phyloP scores from a whole-genome alignment of 179 eudicot genomes.

The Corrigiola litoralis region DNA sequence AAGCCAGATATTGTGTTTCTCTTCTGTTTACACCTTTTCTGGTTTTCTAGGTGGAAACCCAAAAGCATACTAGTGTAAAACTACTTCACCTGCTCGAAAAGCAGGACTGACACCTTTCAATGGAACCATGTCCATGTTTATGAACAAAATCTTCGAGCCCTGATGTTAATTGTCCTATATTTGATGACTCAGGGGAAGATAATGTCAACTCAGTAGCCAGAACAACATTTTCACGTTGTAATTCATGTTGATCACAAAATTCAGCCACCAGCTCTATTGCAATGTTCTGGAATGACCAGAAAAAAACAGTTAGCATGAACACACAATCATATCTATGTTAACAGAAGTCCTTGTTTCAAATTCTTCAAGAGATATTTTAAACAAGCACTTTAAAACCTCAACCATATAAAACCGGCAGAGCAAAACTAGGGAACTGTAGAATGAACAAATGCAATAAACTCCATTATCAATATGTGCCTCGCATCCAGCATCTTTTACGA shows the following conservation, averaged over 20 bases:
- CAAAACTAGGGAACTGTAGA: too few relatives aligned
- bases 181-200: conserved; percentile 36
- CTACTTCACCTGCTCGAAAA: conserved; percentile 48
- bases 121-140: conserved; percentile 51
- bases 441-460: too few relatives aligned
- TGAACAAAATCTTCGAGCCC: conserved; percentile 67
- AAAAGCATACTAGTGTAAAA: not conserved
- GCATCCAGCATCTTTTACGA: too few relatives aligned
- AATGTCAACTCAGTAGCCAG: conserved; percentile 34
- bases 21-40: not conserved
- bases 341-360: too few relatives aligned
- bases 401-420: too few relatives aligned
- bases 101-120: conserved; percentile 57
- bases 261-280: conserved; percentile 65
- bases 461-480: too few relatives aligned
- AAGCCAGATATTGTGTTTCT: not conserved
- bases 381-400: too few relatives aligned
- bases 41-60: not conserved
- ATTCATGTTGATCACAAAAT: conserved; percentile 28
- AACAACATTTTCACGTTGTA: conserved; percentile 36
- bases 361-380: too few relatives aligned
- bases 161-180: conserved; percentile 41
- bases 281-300: conserved; percentile 42
- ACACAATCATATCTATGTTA: too few relatives aligned
- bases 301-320: not conserved